phyloP scores from a whole-genome alignment of 495 filamentous ascomycete genomes.

The Penicillium paradoxum region DNA sequence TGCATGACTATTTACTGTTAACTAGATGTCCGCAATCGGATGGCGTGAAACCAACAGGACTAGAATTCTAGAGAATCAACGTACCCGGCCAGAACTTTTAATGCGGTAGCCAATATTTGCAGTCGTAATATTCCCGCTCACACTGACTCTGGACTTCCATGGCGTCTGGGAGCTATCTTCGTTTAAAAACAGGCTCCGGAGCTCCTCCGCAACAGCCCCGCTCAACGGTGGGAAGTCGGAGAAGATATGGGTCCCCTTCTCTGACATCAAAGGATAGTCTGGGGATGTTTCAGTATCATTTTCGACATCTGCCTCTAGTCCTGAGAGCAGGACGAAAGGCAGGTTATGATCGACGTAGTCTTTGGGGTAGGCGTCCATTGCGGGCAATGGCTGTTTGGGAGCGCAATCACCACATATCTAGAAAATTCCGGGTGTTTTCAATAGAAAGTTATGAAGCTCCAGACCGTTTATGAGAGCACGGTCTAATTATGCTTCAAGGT shows the following conservation, averaged over 20 bases:
- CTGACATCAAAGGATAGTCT: constrained; percentile 49
- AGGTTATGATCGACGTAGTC: constrained; percentile 78
- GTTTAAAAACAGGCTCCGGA: constrained; percentile 64
- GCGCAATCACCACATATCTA: constrained; percentile 41
- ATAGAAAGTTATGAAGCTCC: background rate
- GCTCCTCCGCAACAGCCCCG: constrained; percentile 55
- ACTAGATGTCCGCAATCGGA: constrained; percentile 1
- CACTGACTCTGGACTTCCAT: constrained; percentile 49
- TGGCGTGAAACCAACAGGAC: constrained; percentile 3
- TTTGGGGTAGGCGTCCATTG: constrained; percentile 84
- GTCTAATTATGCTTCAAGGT: background rate
- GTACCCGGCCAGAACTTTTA: constrained; percentile 72
- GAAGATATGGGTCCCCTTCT: constrained; percentile 55
- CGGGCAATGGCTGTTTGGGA: constrained; percentile 31
- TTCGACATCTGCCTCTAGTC: constrained; percentile 46
- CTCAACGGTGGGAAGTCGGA: constrained; percentile 65
- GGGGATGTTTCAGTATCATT: constrained; percentile 12
- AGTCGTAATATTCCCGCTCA: constrained; percentile 20
- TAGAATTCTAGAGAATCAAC: constrained; percentile 24
- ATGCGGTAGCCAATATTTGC: constrained; percentile 52
- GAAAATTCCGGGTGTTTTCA: background rate
- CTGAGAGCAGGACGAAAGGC: constrained; percentile 74
- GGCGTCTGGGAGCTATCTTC: constrained; percentile 58
- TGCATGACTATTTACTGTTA: constrained; percentile 48
- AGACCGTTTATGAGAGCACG: background rate